Percentiles rank a stretch among this genome's conserved stretches.
phyloP scores from a whole-genome alignment of 805 yeast species.

The Hanseniaspora singularis region DNA sequence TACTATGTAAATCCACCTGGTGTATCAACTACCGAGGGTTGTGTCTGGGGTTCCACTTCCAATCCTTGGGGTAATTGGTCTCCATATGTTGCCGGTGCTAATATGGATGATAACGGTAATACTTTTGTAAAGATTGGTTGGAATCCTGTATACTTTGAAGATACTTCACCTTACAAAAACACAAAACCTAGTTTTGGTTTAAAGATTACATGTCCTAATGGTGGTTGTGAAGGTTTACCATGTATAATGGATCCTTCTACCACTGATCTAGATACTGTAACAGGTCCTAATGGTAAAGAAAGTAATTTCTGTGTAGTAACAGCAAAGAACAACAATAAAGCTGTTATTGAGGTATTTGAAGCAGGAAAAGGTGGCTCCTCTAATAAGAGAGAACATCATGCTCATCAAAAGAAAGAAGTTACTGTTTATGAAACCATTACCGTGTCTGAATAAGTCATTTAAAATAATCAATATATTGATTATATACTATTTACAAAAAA shows the following conservation, averaged over 20 bases:
- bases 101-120: conserved; percentile 54
- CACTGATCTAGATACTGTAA: conserved; percentile 45
- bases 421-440: neutral
- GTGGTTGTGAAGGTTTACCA: conserved; percentile 60
- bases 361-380: conserved; percentile 5
- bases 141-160: conserved; percentile 75
- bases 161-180: conserved; percentile 40
- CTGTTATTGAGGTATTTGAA: conserved; percentile 60
- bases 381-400: conserved; percentile 13
- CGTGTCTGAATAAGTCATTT: no score
- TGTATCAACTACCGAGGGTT: conserved; percentile 58
- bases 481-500: no score
- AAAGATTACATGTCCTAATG: conserved; percentile 60
- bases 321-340: conserved; percentile 50
- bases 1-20: conserved; percentile 80
- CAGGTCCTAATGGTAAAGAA: conserved; percentile 45
- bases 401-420: neutral
- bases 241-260: conserved; percentile 71
- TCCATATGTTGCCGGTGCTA: conserved; percentile 87
- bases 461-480: no score
- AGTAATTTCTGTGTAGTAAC: conserved; percentile 80
- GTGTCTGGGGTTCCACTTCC: conserved; percentile 67
- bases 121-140: conserved; percentile 80
- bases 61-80: conserved; percentile 82
- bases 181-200: conserved; percentile 57